Evolutionary conservation across 1,284 basidiomycete species (phyloP).

Genomic region (Ustilago vetiveriae): DNA sequence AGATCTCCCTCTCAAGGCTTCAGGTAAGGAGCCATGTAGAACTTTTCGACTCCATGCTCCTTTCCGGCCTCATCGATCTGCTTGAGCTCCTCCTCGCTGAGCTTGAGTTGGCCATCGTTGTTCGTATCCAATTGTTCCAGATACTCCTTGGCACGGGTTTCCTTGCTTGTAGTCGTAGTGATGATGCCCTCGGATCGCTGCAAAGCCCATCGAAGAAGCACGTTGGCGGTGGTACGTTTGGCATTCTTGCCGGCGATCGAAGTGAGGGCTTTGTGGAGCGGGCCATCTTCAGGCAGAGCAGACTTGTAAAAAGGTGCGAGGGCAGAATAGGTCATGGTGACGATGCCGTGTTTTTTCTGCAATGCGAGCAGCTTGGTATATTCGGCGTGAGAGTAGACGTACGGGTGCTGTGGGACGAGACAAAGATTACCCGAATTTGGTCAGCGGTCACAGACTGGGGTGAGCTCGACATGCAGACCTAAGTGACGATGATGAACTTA

Average conservation of each 20-base stretch:
- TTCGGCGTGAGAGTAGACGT: constrained; percentile 35
- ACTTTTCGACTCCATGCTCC: constrained; percentile 41
- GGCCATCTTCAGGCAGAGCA: constrained; percentile 25
- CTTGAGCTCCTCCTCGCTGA: constrained; percentile 37
- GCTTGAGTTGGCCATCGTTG: constrained; percentile 27
- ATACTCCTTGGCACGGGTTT: constrained; percentile 41
- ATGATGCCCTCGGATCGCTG: constrained; percentile 52
- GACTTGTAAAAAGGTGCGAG: constrained; percentile 48
- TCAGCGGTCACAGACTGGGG: too few species aligned
- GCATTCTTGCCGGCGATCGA: constrained; percentile 35
- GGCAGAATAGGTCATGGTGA: constrained; percentile 49
- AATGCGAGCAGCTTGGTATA: constrained; percentile 42
- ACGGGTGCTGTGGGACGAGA: constrained; percentile 31
- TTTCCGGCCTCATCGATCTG: constrained; percentile 49
- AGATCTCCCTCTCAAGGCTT: too few species aligned
- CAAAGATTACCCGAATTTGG: background rate
- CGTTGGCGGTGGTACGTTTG: constrained; percentile 33
- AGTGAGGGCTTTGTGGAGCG: constrained; percentile 38
- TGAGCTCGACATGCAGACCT: too few species aligned
- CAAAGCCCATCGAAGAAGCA: constrained; percentile 48
- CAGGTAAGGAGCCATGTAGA: constrained; percentile 43
- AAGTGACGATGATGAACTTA: too few species aligned
- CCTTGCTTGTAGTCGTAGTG: constrained; percentile 49
- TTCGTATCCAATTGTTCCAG: constrained; percentile 37
- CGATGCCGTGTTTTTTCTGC: constrained; percentile 47